Base-by-base conservation (phyloP, 2,329 filamentous ascomycete species). In the Rhytidhysteron rufulum region DNA sequence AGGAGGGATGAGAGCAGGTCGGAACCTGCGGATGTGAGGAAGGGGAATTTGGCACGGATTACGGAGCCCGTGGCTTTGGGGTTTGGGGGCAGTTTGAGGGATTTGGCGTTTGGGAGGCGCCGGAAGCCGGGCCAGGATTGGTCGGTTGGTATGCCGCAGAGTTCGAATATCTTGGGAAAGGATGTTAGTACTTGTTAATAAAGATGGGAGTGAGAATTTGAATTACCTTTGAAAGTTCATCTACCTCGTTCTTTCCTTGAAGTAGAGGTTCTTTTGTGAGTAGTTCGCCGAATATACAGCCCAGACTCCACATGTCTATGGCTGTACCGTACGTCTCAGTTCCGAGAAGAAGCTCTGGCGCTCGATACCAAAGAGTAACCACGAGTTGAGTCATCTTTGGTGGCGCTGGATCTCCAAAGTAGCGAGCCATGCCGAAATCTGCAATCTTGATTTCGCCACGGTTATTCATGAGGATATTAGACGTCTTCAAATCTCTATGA, bases 361-460 rank as follows among this genome's bases (percentile, higher is more conserved):
- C 79, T 41, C 93, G 86, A 65, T 98, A 98, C 93, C 93, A 98
- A 5, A 98, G 78, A 5, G 93, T 98, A 15, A 97, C 91, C 47
- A 98, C 93, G 34, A 97, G 79, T 60, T 91, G 86, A 2, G 93
- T 97, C 44, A 97, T 77, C 47, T 86, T 85, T 1, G 82, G 77
- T 4, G 74, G 73, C 1, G 82, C 74, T 4, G 91, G 89, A 52
- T 88, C 82, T 4, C 51, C 86, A 41, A 86, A 86, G 68, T 93
- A 93, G 20, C 93, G 80, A 3, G 93, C 91, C 88, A 98, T 96
- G 64, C 93, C 93, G 61, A 98, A 98, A 68, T 98, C 93, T 44
- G 93, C 93, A 49, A 98, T 84, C 67, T 96, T 96, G 66, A 98
- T 83, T 63, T 86, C 83, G 33, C 93, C 93, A 33, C 89, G 86